Evolutionary conservation across 352 stramenopile genomes (phyloP), one percentile per base, ranked within the genome.

Genomic region (Phytopythium kandeliae): DNA sequence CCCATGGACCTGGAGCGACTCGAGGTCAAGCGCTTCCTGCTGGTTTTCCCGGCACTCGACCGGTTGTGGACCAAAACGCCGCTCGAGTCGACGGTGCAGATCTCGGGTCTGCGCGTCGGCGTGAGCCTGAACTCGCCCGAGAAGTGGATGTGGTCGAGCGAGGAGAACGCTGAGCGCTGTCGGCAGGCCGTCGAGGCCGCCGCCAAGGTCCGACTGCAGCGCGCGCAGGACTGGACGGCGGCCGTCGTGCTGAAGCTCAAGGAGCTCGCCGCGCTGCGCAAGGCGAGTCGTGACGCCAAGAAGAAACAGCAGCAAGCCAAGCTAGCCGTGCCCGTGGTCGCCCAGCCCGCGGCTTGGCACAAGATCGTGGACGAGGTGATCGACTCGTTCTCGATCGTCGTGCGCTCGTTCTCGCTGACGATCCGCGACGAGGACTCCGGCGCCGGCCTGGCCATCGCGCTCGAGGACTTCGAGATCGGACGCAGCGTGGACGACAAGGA

Each of bases 101-200:
- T 94, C 36, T 55, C 55, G 5, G 84, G 79, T 0, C 41, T 92
- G 16, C 63, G 83, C 13, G 16, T 93, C 21, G 76, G 58, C 9
- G 43, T 90, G 25, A 68, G 55, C 38, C 65, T 89, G 16, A 77
- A 93, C 43, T 42, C 67, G 26, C 74, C 82, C 0, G 74, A 88
- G 58, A 83, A 87, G 37, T 95, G 85, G 85, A 80, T 90, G 56
- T 86, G 71, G 68, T 71, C 71, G 44, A 63, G 56, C 26, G 66
- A 86, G 31, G 67, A 92, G 35, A 94, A 94, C 65, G 44, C 61
- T 8, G 62, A 63, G 37, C 77, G 81, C 21, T 74, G 75, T 47
- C 51, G 74, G 19, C 58, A 86, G 28, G 72, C 77, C 0, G 52
- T 91, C 17, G 65, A 70, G n/a, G 62, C 78, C 37, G 85, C 85